phyloP scores from a whole-genome alignment of 768 basidiomycete genomes.

The Tylopilus felleus region DNA sequence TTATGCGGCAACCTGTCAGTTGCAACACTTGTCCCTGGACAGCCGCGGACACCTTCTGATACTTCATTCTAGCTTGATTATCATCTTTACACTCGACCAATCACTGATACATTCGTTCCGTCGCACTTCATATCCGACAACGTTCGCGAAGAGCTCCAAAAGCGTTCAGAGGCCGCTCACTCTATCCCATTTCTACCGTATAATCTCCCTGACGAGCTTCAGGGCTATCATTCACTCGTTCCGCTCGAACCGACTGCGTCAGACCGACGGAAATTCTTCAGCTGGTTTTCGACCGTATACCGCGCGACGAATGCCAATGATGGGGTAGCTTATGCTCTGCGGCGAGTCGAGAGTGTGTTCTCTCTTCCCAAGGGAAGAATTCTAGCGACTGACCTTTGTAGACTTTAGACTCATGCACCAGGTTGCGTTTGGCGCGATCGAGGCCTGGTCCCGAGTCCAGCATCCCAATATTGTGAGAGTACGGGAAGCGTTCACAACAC shows the following conservation, averaged over 20 bases:
- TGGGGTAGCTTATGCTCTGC: slow-evolving; percentile 71
- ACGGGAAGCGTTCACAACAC: slow-evolving; percentile 92
- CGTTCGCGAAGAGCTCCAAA: slow-evolving; percentile 56
- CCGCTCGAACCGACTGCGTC: slow-evolving; percentile 61
- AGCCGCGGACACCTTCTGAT: background rate
- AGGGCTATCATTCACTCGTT: slow-evolving; percentile 85
- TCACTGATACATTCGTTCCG: slow-evolving; percentile 52
- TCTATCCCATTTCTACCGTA: slow-evolving; percentile 41
- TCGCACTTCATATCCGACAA: slow-evolving; percentile 86
- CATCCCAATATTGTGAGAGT: slow-evolving; percentile 86
- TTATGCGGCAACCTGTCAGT: slow-evolving; percentile 67
- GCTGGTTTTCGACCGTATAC: slow-evolving; percentile 82
- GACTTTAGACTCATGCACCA: slow-evolving; percentile 84
- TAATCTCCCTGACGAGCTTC: slow-evolving; percentile 79
- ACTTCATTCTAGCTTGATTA: slow-evolving; percentile 68
- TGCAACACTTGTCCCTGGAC: slow-evolving; percentile 1
- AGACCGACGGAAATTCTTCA: slow-evolving; percentile 72
- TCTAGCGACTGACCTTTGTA: slow-evolving; percentile 29
- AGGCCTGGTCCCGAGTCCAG: slow-evolving; percentile 77
- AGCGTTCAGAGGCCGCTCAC: slow-evolving; percentile 43
- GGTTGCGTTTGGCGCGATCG: slow-evolving; percentile 76
- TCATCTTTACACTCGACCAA: slow-evolving; percentile 80
- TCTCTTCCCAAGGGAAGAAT: background rate
- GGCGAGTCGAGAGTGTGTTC: slow-evolving; percentile 79
- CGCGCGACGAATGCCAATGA: slow-evolving; percentile 75